A percentile compares a stretch with the other conserved stretches of the same genome.
Evolutionary conservation across 2,329 filamentous ascomycete genomes (phyloP).

Genomic region (Penicillium aurantiogriseum): DNA sequence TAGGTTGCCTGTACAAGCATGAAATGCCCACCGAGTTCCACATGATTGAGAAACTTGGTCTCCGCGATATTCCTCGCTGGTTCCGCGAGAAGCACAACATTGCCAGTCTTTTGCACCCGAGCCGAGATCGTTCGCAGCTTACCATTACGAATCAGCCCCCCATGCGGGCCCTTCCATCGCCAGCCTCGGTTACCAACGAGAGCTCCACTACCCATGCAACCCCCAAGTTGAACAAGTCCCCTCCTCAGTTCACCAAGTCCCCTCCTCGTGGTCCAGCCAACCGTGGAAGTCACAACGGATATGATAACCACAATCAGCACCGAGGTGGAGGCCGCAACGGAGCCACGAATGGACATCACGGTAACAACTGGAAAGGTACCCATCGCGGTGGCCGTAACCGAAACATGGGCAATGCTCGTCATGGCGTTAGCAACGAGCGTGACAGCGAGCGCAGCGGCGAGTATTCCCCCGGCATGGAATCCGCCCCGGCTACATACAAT

Average conservation of each 20-base stretch:
- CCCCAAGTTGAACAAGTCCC: background rate
- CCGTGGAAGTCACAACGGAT: background rate
- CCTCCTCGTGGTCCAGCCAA: conserved; percentile 3
- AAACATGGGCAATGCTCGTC: background rate
- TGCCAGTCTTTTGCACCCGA: conserved; percentile 28
- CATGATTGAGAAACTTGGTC: conserved; percentile 67
- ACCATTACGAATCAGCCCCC: conserved; percentile 23
- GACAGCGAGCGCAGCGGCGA: background rate
- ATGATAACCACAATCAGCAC: background rate
- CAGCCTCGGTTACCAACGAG: conserved; percentile 4
- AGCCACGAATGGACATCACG: background rate
- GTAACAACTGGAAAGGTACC: background rate
- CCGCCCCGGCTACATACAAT: background rate
- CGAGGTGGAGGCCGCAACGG: background rate
- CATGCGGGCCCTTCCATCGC: background rate
- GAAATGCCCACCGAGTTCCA: conserved; percentile 74
- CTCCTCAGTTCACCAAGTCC: background rate
- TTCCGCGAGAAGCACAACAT: conserved; percentile 50
- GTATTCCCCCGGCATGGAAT: background rate
- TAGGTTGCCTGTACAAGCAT: conserved; percentile 80
- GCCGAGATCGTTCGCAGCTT: conserved; percentile 11
- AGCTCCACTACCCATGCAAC: background rate
- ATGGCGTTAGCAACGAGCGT: background rate
- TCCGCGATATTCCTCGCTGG: conserved; percentile 58
- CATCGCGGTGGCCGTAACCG: background rate